A percentile compares a stretch with the other conserved stretches of the same genome.
These are phyloP conservation scores for Zymoseptoria brevis DNA, from an alignment of 2,329 filamentous ascomycete species.

Conservation along the genomic window DNA sequence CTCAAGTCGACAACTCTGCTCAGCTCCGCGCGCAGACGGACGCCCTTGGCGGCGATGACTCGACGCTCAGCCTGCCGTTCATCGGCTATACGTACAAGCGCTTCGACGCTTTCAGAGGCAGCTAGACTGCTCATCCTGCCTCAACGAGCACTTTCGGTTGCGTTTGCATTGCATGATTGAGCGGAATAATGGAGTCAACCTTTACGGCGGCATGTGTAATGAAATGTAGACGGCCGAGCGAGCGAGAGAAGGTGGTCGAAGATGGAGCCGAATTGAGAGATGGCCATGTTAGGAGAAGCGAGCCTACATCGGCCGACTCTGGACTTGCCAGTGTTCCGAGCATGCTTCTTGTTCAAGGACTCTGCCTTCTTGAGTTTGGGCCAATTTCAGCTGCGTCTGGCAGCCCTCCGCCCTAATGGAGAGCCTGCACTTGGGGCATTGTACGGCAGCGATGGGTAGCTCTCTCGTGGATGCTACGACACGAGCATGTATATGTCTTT, in stretches of 20 bases:
- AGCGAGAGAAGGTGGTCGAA: background rate
- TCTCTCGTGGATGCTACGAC: background rate
- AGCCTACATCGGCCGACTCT: background rate
- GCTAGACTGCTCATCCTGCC: constrained; percentile 12
- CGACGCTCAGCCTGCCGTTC: constrained; percentile 92
- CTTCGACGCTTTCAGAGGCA: constrained; percentile 59
- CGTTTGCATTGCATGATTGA: constrained; percentile 1
- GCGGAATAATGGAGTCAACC: background rate
- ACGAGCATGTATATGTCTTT: background rate
- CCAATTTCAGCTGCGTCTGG: background rate
- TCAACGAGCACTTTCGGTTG: background rate
- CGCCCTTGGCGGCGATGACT: constrained; percentile 66
- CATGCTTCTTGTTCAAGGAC: background rate
- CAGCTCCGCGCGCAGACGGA: constrained; percentile 76
- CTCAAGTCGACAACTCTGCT: constrained; percentile 88
- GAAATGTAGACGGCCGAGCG: background rate
- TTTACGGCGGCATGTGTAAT: constrained; percentile 1
- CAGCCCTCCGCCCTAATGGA: too few relatives aligned
- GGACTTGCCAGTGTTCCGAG: background rate
- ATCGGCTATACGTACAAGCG: constrained; percentile 98
- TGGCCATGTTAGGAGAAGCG: background rate
- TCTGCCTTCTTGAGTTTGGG: background rate
- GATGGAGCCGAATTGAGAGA: background rate
- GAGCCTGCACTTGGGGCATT: background rate
- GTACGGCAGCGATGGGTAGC: background rate